Conservation (phyloP, 495 filamentous ascomycete species). For the Neurospora sp. region DNA sequence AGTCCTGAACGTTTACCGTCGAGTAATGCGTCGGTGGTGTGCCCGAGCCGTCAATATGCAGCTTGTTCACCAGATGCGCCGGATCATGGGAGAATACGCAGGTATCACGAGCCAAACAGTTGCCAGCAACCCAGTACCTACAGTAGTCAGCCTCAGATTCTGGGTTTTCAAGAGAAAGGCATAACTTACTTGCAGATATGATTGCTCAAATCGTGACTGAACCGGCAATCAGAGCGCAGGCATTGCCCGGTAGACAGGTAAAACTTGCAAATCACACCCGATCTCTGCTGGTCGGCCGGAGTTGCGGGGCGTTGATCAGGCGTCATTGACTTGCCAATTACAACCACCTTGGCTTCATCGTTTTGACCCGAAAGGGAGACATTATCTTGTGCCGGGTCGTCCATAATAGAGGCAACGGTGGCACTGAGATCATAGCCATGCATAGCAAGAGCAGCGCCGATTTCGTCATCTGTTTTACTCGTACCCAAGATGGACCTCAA, state of each 20-base stretch:
- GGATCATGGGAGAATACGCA: slow-evolving; percentile 99
- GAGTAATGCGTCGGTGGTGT: slow-evolving; percentile 49
- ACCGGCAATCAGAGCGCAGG: slow-evolving; percentile 88
- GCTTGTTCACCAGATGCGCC: slow-evolving; percentile 58
- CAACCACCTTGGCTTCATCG: slow-evolving; percentile 45
- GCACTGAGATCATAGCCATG: slow-evolving; percentile 90
- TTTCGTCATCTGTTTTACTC: slow-evolving; percentile 83
- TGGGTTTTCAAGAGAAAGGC: neutral
- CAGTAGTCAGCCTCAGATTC: slow-evolving; percentile 15
- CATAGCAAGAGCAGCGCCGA: slow-evolving; percentile 75
- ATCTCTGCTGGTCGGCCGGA: slow-evolving; percentile 59
- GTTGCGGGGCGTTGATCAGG: slow-evolving; percentile 60
- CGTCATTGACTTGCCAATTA: slow-evolving; percentile 88
- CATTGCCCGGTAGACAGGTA: slow-evolving; percentile 88
- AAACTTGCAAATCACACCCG: slow-evolving; percentile 90
- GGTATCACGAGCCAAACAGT: slow-evolving; percentile 86
- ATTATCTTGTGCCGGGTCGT: slow-evolving; percentile 38
- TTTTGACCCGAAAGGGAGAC: slow-evolving; percentile 25
- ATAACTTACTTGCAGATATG: slow-evolving; percentile 95
- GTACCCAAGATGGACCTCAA: slow-evolving; percentile 88
- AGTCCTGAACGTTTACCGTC: slow-evolving; percentile 77
- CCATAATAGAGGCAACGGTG: slow-evolving; percentile 79
- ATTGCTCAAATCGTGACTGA: slow-evolving; percentile 90
- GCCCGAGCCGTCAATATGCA: slow-evolving; percentile 52
- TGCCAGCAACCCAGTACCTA: slow-evolving; percentile 95